Evolutionary conservation across 306 rosid genomes (phyloP), one percentile per base, ranked within the genome.

Genomic region (Sindora glabra): DNA sequence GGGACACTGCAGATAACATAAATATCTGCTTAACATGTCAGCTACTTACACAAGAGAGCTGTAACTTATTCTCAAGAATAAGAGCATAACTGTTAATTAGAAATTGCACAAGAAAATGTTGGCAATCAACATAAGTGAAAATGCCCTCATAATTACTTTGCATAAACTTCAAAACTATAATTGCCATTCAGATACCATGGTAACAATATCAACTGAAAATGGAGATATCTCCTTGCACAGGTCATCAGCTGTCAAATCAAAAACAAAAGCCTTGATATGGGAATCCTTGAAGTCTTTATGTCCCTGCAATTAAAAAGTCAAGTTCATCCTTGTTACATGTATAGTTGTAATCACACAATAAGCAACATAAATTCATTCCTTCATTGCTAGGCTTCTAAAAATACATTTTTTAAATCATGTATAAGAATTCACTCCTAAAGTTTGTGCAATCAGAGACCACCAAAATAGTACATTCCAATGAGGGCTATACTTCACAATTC

Each of bases 1-100:
- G 95, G 38, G 96, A 84, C 41, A 92, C 96, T 83, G 96, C 95
- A 80, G 96, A 92, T 59, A 92, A 76, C 72, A 92, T 83, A 86
- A 89, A 92, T 62, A 89, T 84, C 96, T 92, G 85, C 79, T 86
- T 83, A 84, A 86, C 79, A 66, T 34, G 99, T 92, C 89, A 92
- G 95, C 70, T 27, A 70, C 76, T 62, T 34, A 53, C 67, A 57
- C 37, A 59, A 27, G 42, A 33, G 51, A 52, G 44, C 30, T 49
- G 48, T 39, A 61, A 55, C 29, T 56, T 44, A 48, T 55, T 38
- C 54, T 46, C 47, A 75, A 67, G 27, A 68, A 36, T 56, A 61
- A 30, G 51, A 11, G 46, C 52, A 68, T 56, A 38, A n/a, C 59
- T 62, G 53, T 59, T 30, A 29, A 59, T 23, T 4, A 30, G 53